Evolutionary conservation across 371 early-diverging fungal genomes (phyloP).

Genomic region (Zancudomyces culisetae): DNA sequence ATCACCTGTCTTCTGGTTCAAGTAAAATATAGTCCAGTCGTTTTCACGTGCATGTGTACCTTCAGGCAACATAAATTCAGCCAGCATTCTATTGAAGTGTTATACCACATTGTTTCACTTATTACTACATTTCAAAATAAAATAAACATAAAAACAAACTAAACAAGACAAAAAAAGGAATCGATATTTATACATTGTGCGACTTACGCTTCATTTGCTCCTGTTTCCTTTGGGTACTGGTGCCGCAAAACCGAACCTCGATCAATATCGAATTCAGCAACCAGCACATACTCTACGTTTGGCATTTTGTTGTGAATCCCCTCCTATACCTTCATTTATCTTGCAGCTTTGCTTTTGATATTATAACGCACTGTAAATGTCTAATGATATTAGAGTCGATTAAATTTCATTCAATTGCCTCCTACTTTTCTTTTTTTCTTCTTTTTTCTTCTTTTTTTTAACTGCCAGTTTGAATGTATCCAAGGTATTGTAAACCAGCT

Average conservation of each 20-base stretch:
- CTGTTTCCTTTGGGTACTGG: constrained; percentile 69
- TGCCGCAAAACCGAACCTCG: constrained; percentile 62
- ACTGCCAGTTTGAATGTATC: too few relatives aligned
- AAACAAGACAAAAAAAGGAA: constrained; percentile 4
- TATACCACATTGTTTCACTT: too few relatives aligned
- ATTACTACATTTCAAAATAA: too few relatives aligned
- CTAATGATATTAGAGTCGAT: too few relatives aligned
- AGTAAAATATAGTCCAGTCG: constrained; percentile 87
- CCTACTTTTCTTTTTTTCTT: too few relatives aligned
- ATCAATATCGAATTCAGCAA: constrained; percentile 89
- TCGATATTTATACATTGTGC: too few relatives aligned
- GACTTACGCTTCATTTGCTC: constrained; percentile 68
- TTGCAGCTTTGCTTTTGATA: too few relatives aligned
- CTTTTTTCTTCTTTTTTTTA: too few relatives aligned
- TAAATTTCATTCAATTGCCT: too few relatives aligned
- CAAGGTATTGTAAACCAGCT: too few relatives aligned
- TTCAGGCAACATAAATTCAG: constrained; percentile 90
- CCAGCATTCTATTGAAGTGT: constrained; percentile 42
- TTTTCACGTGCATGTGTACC: constrained; percentile 78
- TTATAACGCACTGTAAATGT: too few relatives aligned
- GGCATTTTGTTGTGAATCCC: neutral
- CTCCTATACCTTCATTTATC: constrained; percentile 1
- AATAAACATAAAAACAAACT: too few relatives aligned
- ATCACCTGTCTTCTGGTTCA: constrained; percentile 48
- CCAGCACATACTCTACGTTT: constrained; percentile 62